Evolutionary conservation across 371 early-diverging fungal genomes (phyloP).

Genomic region (Saksenaea oblongispora): DNA sequence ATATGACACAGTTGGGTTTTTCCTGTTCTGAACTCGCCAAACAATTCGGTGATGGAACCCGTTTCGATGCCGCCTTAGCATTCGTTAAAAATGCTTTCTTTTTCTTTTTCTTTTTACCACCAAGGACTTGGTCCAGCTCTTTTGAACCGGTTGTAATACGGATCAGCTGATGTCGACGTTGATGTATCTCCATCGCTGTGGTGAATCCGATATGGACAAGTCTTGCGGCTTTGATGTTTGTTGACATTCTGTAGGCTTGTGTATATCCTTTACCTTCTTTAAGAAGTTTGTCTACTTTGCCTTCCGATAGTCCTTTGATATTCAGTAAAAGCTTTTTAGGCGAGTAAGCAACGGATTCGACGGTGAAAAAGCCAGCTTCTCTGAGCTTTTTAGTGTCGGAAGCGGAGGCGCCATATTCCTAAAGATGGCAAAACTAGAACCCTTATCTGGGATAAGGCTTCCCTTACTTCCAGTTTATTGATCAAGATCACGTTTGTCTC

Average conservation of each 20-base stretch:
- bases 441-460: background rate
- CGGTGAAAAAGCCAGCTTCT: conserved; percentile 91
- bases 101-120: no score
- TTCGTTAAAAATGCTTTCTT: no score
- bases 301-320: conserved; percentile 98
- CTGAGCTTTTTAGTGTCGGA: conserved; percentile 82
- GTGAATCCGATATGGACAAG: conserved; percentile 96
- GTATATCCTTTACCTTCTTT: conserved; percentile 68
- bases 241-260: conserved; percentile 2
- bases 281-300: conserved; percentile 96
- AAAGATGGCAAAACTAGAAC: background rate
- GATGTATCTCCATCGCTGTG: conserved; percentile 91
- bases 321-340: conserved; percentile 87
- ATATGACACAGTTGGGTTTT: conserved; percentile 99
- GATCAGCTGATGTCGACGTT: conserved; percentile 79
- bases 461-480: conserved; percentile 4
- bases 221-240: conserved; percentile 64
- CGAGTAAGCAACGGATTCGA: conserved; percentile 93
- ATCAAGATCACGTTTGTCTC: conserved; percentile 2
- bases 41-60: conserved; percentile 97
- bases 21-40: conserved; percentile 99
- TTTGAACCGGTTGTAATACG: conserved; percentile 92
- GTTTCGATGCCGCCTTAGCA: conserved; percentile 97
- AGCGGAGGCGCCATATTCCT: conserved; percentile 76
- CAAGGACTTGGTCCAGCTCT: conserved; percentile 93